phyloP scores from a whole-genome alignment of 306 rosid genomes.

The Rubus idaeus region DNA sequence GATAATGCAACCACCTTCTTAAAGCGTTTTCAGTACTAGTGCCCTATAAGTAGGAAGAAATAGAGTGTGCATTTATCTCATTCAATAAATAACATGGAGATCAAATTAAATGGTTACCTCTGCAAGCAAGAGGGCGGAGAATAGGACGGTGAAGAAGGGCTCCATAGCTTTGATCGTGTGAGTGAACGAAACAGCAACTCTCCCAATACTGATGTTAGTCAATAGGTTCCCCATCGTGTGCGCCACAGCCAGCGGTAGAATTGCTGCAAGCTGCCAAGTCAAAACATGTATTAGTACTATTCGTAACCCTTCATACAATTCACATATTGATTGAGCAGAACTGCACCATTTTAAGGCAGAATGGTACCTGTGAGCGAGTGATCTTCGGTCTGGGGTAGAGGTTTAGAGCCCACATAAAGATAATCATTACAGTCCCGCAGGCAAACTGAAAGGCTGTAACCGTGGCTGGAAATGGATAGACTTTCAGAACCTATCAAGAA shows the following conservation, averaged over 20 bases:
- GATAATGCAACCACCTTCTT: neutral
- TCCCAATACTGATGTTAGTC: constrained; percentile 72
- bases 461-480: constrained; percentile 86
- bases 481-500: constrained; percentile 77
- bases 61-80: neutral
- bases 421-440: constrained; percentile 47
- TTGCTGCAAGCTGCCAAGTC: constrained; percentile 40
- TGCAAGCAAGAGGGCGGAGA: constrained; percentile 55
- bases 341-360: neutral
- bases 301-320: neutral
- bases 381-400: constrained; percentile 58
- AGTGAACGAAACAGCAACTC: constrained; percentile 78
- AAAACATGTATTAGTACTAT: neutral
- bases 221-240: constrained; percentile 71
- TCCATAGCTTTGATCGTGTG: constrained; percentile 85
- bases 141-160: constrained; percentile 71
- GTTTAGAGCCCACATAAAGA: constrained; percentile 59
- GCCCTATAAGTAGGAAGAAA: neutral
- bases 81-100: neutral
- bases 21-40: neutral
- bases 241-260: constrained; percentile 61
- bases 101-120: constrained; percentile 43
- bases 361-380: constrained; percentile 51
- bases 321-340: neutral
- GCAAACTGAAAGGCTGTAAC: constrained; percentile 65